Evolutionary conservation across 495 filamentous ascomycete species (phyloP), one percentile per base, ranked within the genome.

Genomic region (Neurospora africana): DNA sequence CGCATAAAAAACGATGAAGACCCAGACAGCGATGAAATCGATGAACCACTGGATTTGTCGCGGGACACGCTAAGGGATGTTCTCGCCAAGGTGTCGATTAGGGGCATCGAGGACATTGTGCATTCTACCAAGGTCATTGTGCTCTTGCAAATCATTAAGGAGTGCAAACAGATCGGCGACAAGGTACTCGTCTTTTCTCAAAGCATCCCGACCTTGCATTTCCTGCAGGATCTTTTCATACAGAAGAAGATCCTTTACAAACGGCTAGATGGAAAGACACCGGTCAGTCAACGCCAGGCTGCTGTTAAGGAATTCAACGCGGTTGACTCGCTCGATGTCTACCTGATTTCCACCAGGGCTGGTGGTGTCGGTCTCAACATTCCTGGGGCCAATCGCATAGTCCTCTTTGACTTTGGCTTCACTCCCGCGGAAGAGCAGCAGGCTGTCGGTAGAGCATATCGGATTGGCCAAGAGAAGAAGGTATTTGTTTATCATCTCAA

Each of bases 401-500:
- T 98, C 30, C 91, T 98, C 23, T 90, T 97, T 41, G 95, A 98
- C 76, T 92, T 91, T 78, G 83, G 84, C 68, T 97, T 89, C 79
- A 95, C 92, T 69, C 95, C 95, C 0, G 85, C 86, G 6, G 86
- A 89, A 79, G 95, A 98, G 77, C 89, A 94, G 71, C 95, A 98
- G 78, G 95, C 95, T 8, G 87, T 98, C 70, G 94, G 93, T 10
- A 87, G 95, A 74, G 91, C 91, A 1, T 97, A 96, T 78, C 92
- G 95, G 3, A 84, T 98, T 27, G 94, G 95, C 0, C 95, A 98
- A 76, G 81, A 79, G 21, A 97, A 97, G 74, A 84, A 86, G 1
- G 94, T 97, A 2, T 97, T 85, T 79, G 93, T 98, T 4, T 98
- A 98, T 78, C 91, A 91, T n/a, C 88, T 98, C 69, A 81, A 91